A percentile compares a stretch with the other conserved stretches of the same genome.
phyloP scores from a whole-genome alignment of 306 rosid species.

The Geum urbanum region DNA sequence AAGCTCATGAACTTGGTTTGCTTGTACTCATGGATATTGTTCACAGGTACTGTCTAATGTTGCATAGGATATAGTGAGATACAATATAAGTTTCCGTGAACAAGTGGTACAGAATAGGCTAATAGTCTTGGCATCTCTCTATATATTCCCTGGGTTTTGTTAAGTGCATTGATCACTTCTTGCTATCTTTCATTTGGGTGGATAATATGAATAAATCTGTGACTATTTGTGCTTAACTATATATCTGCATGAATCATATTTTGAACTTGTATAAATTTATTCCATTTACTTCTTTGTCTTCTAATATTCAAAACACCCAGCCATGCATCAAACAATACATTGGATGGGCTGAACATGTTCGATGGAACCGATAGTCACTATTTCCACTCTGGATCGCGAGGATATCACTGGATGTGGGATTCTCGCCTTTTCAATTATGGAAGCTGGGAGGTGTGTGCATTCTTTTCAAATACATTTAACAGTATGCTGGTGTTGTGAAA shows the following conservation, averaged over 20 bases:
- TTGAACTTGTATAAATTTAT: background rate
- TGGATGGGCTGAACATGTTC: constrained; percentile 96
- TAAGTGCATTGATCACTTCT: background rate
- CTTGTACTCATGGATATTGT: constrained; percentile 99
- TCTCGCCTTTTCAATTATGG: constrained; percentile 99
- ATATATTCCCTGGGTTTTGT: background rate
- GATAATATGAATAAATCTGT: background rate
- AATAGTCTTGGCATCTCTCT: background rate
- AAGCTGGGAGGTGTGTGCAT: constrained; percentile 91
- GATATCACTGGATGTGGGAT: constrained; percentile 99
- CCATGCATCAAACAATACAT: constrained; percentile 82
- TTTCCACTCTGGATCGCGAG: constrained; percentile 93
- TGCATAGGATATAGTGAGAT: background rate
- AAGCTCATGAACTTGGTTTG: constrained; percentile 90
- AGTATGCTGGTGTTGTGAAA: background rate
- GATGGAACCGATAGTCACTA: constrained; percentile 96
- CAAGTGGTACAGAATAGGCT: background rate
- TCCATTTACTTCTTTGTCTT: background rate
- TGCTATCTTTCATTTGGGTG: background rate
- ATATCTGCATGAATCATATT: constrained; percentile 1
- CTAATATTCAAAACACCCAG: constrained; percentile 42
- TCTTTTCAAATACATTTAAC: constrained; percentile 14
- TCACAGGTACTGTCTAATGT: constrained; percentile 62
- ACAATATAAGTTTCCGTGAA: background rate
- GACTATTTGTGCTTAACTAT: background rate